phyloP scores from a whole-genome alignment of 495 filamentous ascomycete species.

The Tuber borchii region DNA sequence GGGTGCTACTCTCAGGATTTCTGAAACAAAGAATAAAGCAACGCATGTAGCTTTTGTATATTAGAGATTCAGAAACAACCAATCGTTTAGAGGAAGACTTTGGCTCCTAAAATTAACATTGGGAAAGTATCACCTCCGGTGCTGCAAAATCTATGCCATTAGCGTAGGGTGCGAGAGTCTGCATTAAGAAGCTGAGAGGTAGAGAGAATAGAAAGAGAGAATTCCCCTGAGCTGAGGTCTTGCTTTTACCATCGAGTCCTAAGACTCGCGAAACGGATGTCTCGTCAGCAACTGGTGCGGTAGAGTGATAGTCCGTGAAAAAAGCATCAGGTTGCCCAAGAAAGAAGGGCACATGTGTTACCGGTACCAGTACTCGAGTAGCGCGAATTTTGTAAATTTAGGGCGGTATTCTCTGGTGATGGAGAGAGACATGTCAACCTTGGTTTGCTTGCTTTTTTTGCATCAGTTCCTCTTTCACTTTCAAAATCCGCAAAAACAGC shows the following conservation, averaged over 20 bases:
- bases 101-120: background rate
- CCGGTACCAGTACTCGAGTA: background rate
- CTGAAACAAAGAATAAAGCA: background rate
- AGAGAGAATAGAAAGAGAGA: background rate
- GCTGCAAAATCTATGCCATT: background rate
- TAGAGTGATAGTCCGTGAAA: background rate
- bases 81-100: background rate
- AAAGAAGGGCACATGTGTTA: background rate
- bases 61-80: background rate
- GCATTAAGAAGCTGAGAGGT: background rate
- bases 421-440: background rate
- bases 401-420: background rate
- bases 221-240: background rate
- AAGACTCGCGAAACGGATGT: background rate
- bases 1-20: background rate
- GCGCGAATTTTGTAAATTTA: background rate
- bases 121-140: background rate
- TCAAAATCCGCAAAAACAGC: background rate
- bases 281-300: background rate
- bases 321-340: background rate
- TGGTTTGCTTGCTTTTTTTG: background rate
- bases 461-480: background rate
- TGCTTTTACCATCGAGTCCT: background rate
- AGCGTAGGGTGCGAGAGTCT: no score
- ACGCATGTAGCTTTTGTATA: background rate